Conservation (phyloP, 1,284 basidiomycete species). For the Singerocomus inundabilis region DNA sequence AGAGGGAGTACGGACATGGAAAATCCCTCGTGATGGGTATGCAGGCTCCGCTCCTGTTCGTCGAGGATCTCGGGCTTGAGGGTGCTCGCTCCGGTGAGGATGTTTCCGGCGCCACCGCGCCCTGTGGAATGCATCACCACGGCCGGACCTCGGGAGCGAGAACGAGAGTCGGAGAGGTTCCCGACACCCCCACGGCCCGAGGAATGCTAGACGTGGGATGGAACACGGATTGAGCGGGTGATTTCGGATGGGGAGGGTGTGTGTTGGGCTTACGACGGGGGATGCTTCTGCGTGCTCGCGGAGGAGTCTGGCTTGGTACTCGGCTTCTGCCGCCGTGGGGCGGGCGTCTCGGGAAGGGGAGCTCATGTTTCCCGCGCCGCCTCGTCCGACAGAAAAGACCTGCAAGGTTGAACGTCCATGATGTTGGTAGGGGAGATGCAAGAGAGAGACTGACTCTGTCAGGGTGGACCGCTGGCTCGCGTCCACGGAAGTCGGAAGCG, state of each 20-base stretch:
- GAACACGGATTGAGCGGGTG: background rate
- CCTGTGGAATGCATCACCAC: conserved; percentile 49
- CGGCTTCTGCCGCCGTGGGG: conserved; percentile 24
- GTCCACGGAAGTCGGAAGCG: conserved; percentile 44
- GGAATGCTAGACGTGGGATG: conserved; percentile 44
- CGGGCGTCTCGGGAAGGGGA: conserved; percentile 60
- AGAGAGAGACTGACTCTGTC: conserved; percentile 31
- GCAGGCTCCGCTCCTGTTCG: conserved; percentile 44
- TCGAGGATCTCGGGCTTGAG: conserved; percentile 36
- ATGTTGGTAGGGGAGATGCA: background rate
- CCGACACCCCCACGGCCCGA: conserved; percentile 36
- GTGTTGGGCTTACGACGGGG: conserved; percentile 37
- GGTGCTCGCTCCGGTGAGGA: conserved; percentile 37
- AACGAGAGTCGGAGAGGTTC: conserved; percentile 32
- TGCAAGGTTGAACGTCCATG: conserved; percentile 24
- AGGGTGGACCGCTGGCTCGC: conserved; percentile 46
- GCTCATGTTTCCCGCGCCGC: conserved; percentile 76
- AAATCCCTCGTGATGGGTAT: conserved; percentile 36
- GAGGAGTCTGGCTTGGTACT: conserved; percentile 47
- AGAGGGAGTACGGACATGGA: conserved; percentile 40
- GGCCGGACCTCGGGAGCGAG: conserved; percentile 35
- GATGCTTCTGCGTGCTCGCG: conserved; percentile 39
- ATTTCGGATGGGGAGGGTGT: background rate
- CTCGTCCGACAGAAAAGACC: conserved; percentile 67
- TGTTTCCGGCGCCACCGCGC: conserved; percentile 70